Evolutionary conservation across 768 basidiomycete genomes (phyloP).

Genomic region (Myochromella boudieri): DNA sequence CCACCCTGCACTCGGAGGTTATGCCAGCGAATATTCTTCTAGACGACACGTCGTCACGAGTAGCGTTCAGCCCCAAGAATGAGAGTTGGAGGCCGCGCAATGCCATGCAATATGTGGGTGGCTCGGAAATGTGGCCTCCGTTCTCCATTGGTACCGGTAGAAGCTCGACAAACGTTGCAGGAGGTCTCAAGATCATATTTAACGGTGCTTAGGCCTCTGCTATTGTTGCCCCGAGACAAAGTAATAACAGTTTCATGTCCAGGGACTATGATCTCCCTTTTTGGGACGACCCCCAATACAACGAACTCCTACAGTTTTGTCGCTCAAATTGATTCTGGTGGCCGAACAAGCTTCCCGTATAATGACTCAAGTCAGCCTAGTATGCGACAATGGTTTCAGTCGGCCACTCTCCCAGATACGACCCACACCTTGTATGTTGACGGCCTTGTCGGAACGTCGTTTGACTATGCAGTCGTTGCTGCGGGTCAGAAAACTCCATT

Average conservation of each 20-base stretch:
- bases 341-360: not conserved
- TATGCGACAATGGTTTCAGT: not conserved
- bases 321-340: not conserved
- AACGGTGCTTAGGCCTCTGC: not conserved
- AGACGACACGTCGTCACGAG: not conserved
- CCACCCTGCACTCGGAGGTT: too few relatives aligned
- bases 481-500: not conserved
- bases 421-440: not conserved
- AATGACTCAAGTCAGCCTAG: not conserved
- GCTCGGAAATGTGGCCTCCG: not conserved
- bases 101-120: not conserved
- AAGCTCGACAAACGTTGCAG: not conserved
- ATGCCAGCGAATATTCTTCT: not conserved
- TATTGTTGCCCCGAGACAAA: not conserved
- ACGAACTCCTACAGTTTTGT: not conserved
- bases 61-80: not conserved
- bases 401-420: not conserved
- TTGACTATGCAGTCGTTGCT: not conserved
- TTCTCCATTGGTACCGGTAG: not conserved
- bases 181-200: not conserved
- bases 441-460: not conserved
- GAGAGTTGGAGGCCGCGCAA: not conserved
- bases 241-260: not conserved
- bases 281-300: not conserved
- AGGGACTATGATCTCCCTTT: not conserved